Evolutionary conservation across 176 grass and related monocot genomes (phyloP).

Genomic region (Oryza glaberrima): DNA sequence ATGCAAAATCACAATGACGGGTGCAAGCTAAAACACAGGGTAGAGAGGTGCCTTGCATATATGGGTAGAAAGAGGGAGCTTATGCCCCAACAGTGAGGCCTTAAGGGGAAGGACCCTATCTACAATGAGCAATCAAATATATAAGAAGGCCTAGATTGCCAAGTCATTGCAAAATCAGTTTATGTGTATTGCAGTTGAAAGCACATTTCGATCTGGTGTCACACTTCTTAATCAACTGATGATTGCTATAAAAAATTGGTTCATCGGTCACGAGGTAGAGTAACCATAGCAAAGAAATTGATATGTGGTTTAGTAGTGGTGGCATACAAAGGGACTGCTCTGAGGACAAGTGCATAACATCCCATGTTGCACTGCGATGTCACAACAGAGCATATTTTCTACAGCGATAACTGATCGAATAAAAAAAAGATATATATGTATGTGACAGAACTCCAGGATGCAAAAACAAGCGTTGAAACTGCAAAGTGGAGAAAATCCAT

Average conservation of each 20-base stretch:
- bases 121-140: conserved; percentile 23
- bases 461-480: too few relatives aligned
- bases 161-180: neutral
- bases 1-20: neutral
- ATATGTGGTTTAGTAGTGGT: neutral
- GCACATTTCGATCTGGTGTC: conserved; percentile 16
- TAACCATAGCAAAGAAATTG: neutral
- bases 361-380: neutral
- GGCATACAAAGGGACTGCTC: conserved; percentile 17
- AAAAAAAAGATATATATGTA: neutral
- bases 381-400: neutral
- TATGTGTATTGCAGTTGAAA: neutral
- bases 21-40: neutral
- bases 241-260: neutral
- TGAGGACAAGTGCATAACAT: neutral
- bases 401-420: neutral
- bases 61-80: too few relatives aligned
- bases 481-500: too few relatives aligned
- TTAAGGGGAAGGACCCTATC: neutral
- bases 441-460: too few relatives aligned
- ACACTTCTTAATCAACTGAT: conserved; percentile 14
- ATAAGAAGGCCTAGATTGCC: neutral
- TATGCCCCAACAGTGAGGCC: too few relatives aligned
- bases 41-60: neutral
- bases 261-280: neutral